A percentile compares a stretch with the other conserved stretches of the same genome.
Evolutionary conservation across 148 eudicot genomes (phyloP).

Genomic region (Rhododendron henanense): DNA sequence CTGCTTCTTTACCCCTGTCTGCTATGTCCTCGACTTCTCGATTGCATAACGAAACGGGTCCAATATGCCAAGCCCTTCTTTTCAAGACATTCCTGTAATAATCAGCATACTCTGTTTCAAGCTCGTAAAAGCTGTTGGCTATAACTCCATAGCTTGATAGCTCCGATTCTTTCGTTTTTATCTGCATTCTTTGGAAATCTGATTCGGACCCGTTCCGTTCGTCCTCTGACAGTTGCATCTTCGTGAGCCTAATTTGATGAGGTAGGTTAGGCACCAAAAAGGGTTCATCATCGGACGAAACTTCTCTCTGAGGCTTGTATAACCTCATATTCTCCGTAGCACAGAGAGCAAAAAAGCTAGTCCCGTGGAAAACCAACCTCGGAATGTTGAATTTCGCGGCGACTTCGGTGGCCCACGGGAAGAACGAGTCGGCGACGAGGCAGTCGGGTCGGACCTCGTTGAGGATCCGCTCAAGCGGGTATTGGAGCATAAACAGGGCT

Average conservation of each 20-base stretch:
- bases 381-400: constrained; percentile 41
- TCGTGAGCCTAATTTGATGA: constrained; percentile 24
- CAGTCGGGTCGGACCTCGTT: constrained; percentile 22
- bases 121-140: constrained; percentile 59
- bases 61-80: constrained; percentile 50
- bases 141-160: constrained; percentile 42
- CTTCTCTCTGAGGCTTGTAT: constrained; percentile 29
- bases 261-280: constrained; percentile 40
- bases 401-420: constrained; percentile 35
- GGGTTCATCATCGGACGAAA: constrained; percentile 38
- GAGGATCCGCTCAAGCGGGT: constrained; percentile 1
- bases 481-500: constrained; percentile 14
- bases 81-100: constrained; percentile 36
- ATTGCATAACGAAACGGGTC: constrained; percentile 47
- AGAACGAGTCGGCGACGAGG: constrained; percentile 43
- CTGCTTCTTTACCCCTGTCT: constrained; percentile 34
- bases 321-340: constrained; percentile 15
- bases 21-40: constrained; percentile 25
- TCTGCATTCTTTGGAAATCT: background rate
- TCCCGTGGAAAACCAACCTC: constrained; percentile 52
- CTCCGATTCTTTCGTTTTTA: constrained; percentile 22
- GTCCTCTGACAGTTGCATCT: constrained; percentile 15
- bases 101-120: constrained; percentile 54
- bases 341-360: constrained; percentile 30
- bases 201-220: background rate